Conservation (phyloP, 495 filamentous ascomycete genomes). For the Pseudomonodictys pantanalensis region DNA sequence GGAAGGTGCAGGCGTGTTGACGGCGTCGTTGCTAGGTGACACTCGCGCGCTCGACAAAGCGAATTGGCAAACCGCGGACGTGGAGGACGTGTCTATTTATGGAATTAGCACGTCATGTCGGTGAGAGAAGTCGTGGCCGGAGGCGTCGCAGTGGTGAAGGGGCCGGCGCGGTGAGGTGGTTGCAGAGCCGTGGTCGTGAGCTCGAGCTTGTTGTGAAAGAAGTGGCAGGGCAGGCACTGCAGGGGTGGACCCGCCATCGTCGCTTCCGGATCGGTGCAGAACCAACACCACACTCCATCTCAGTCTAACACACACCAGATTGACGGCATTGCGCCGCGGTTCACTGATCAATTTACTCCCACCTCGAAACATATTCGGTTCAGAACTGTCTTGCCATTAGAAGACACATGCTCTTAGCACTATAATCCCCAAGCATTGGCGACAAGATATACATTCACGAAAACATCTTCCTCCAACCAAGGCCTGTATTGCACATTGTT, state of each 20-base stretch:
- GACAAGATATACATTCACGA: no score
- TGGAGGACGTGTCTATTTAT: background rate
- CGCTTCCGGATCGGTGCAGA: no score
- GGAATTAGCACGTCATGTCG: conserved; percentile 2
- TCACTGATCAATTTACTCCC: no score
- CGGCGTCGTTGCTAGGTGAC: conserved; percentile 26
- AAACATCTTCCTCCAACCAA: no score
- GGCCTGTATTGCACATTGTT: no score
- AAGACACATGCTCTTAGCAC: no score
- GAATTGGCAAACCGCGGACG: conserved; percentile 30
- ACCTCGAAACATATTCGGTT: no score
- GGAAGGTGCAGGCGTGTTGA: background rate
- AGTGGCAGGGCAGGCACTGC: background rate
- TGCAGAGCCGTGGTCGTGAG: background rate
- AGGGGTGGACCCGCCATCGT: background rate
- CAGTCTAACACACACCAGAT: no score
- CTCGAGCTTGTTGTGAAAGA: background rate
- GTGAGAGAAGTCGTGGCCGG: background rate
- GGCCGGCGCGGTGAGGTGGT: background rate
- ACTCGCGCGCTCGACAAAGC: conserved; percentile 32
- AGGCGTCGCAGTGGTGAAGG: background rate
- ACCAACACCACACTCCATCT: no score
- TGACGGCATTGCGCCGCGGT: no score
- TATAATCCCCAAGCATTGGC: no score
- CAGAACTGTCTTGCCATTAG: no score